These are phyloP conservation scores for Pharnaceum exiguum DNA, from an alignment of 148 eudicot species.

Conservation along the genomic window DNA sequence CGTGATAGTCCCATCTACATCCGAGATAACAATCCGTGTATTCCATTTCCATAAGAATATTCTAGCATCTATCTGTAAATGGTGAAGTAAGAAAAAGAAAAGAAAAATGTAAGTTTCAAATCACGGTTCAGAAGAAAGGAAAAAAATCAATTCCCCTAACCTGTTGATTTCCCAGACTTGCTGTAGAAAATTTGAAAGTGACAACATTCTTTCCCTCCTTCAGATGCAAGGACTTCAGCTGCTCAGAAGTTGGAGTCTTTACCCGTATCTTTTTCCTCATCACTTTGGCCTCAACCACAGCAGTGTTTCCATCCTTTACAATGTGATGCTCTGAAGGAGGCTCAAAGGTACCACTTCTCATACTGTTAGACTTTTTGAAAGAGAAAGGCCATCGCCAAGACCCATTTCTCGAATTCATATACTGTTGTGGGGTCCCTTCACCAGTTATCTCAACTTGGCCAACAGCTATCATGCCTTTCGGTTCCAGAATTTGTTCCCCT, in stretches of 20 bases:
- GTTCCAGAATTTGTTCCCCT: conserved; percentile 28
- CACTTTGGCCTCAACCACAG: conserved; percentile 24
- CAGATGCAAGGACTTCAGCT: conserved; percentile 74
- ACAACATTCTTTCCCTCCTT: conserved; percentile 74
- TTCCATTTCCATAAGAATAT: conserved; percentile 95
- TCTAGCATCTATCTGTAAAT: conserved; percentile 76
- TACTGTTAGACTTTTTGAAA: conserved; percentile 46
- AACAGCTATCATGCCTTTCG: conserved; percentile 36
- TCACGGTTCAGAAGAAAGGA: no score
- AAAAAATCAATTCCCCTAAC: conserved; percentile 23
- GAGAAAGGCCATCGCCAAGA: conserved; percentile 75
- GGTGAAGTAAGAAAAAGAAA: not conserved
- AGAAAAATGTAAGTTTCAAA: not conserved
- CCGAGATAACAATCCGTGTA: conserved; percentile 80
- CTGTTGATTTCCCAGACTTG: conserved; percentile 78
- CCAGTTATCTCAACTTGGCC: conserved; percentile 28
- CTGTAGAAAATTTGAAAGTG: conserved; percentile 73
- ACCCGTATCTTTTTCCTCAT: conserved; percentile 40
- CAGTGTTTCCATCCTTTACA: conserved; percentile 14
- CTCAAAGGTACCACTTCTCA: conserved; percentile 24
- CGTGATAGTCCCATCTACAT: conserved; percentile 98
- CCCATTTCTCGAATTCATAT: conserved; percentile 35
- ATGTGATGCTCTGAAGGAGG: conserved; percentile 15
- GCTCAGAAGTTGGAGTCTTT: conserved; percentile 74
- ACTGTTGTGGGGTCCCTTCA: conserved; percentile 33